Evolutionary conservation across 257 asterid species (phyloP), one percentile per base, ranked within the genome.

Genomic region (Schizonepeta tenuifolia): DNA sequence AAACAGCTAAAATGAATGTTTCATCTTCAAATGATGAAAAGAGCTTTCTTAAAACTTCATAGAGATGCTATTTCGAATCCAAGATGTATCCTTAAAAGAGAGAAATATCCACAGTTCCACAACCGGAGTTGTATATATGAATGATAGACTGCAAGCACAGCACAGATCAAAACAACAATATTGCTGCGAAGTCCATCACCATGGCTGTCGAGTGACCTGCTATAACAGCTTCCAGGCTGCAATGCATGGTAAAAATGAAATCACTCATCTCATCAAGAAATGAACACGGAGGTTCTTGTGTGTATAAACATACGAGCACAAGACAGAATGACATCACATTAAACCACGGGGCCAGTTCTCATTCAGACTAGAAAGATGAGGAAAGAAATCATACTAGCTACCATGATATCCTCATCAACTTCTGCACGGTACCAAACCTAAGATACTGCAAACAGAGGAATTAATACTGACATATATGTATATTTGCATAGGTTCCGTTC

Each of bases 201-300:
- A 18, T 15, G 22, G 24, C 6, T 20, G 18, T 18, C 35, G 56
- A 15, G 18, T 10, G 28, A 8, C 59, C 46, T 40, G 47, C 69
- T 41, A 84, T 44, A 77, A 71, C 70, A 81, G 73, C 86, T 84
- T 81, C 88, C 86, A 81, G 1, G 86, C 88, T 84, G 83, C 84
- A 77, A 68, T 13, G 8, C 70, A 41, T 56, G 0, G 49, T 20
- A 1, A 13, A 68, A 10, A 13, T 3, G 7, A 38, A 26, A 62
- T 70, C 60, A 77, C 13, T 3, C 5, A 31, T 44, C 35, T 21
- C 6, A 5, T 55, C 75, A 44, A 26, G 14, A 50, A 41, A 47
- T 0, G 14, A 70, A 73, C 22, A 13, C 6, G 7, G 56, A 10
- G 38, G 22, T 59, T 59, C 15, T 47, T 3, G 56, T 14, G 53